phyloP scores from a whole-genome alignment of 177 flowering plant genomes.

The Telopea speciosissima region DNA sequence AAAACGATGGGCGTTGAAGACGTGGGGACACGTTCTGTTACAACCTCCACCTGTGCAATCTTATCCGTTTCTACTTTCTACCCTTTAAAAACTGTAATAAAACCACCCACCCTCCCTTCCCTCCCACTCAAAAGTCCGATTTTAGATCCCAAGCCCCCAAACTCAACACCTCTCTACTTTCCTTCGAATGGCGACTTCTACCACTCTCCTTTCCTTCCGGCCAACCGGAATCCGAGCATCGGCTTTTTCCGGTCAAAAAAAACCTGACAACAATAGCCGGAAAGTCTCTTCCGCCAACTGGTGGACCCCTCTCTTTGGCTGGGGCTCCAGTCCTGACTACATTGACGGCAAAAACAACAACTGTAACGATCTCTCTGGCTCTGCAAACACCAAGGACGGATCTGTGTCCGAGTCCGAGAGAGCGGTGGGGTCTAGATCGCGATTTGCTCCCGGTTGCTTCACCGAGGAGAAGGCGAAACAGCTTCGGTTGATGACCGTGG shows the following conservation, averaged over 20 bases:
- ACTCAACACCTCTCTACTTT: neutral
- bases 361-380: neutral
- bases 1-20: neutral
- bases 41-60: conserved; percentile 31
- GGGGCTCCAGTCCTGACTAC: conserved; percentile 71
- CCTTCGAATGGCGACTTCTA: conserved; percentile 34
- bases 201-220: conserved; percentile 28
- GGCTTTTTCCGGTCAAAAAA: conserved; percentile 22
- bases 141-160: neutral
- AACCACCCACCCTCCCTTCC: neutral
- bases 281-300: conserved; percentile 36
- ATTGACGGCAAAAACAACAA: conserved; percentile 20
- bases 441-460: conserved; percentile 55
- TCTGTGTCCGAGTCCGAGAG: conserved; percentile 13
- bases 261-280: conserved; percentile 19
- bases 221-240: conserved; percentile 30
- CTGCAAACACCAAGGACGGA: neutral
- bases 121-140: neutral
- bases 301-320: conserved; percentile 77
- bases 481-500: conserved; percentile 52
- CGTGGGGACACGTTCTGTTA: neutral
- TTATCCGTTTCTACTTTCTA: conserved; percentile 31
- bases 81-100: neutral
- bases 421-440: conserved; percentile 12
- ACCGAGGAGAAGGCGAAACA: conserved; percentile 76